A percentile compares a stretch with the other conserved stretches of the same genome.
These are phyloP conservation scores for Tagetes patula DNA, from an alignment of 129 eudicot genomes.

Conservation along the genomic window DNA sequence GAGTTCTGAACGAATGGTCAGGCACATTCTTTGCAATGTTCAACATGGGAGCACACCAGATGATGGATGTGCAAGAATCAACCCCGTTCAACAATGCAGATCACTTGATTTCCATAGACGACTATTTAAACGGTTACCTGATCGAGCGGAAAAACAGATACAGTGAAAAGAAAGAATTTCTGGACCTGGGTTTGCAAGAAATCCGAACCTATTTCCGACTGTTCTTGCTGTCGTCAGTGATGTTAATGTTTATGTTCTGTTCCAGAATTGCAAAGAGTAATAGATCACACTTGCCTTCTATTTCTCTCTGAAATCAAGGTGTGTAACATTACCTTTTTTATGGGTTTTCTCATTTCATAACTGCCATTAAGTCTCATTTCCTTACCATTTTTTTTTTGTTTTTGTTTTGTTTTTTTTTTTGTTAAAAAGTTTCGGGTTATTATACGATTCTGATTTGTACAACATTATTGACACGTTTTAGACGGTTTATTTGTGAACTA, in stretches of 20 bases:
- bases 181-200: constrained; percentile 93
- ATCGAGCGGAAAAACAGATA: constrained; percentile 79
- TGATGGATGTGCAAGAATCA: constrained; percentile 44
- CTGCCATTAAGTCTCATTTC: constrained; percentile 15
- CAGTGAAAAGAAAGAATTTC: constrained; percentile 79
- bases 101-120: constrained; percentile 77
- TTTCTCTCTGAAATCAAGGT: constrained; percentile 39
- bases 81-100: constrained; percentile 47
- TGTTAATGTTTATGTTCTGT: constrained; percentile 96
- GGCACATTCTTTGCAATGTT: constrained; percentile 74
- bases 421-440: constrained; percentile 22
- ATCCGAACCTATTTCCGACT: constrained; percentile 85
- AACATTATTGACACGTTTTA: constrained; percentile 13
- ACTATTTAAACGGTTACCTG: constrained; percentile 78
- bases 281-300: constrained; percentile 66
- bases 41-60: constrained; percentile 69
- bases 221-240: constrained; percentile 84
- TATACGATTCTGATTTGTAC: constrained; percentile 34
- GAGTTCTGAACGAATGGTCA: constrained; percentile 87
- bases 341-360: constrained; percentile 14
- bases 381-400: constrained; percentile 16
- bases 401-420: too few relatives aligned
- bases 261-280: constrained; percentile 87
- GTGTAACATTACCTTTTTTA: constrained; percentile 30
- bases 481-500: constrained; percentile 31